Base-by-base conservation (phyloP, 257 asterid genomes). In the Solanum chilense region DNA sequence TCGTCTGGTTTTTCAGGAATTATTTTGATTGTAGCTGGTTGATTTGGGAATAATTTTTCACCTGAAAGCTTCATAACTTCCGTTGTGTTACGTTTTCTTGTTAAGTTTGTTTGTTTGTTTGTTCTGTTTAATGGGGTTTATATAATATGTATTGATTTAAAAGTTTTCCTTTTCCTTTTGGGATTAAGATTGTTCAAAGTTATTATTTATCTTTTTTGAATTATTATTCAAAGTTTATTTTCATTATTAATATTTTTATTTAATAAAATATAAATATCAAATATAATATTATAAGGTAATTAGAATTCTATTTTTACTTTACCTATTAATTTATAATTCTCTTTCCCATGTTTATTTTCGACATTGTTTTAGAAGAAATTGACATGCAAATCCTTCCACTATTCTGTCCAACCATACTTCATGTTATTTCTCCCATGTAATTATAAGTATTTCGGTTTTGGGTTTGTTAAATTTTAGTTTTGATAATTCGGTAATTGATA, bases 371-470 rank as follows among this genome's bases (percentile, higher is more conserved):
- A 85, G 99, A 96, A 83, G 98, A 94, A 86, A 96, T 91, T 3
- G 98, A 92, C 95, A 94, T 91, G 93, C 96, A 95, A 88, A 94
- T 93, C 88, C 96, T 93, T 90, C 98, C 98, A 27, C 93, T 84
- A 88, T 86, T 90, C 91, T 97, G 90, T 97, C 98, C 90, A 97
- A 89, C 99, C 98, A 97, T 66, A 93, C 91, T 86, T 94, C 93
- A 98, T 95, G 94, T 91, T 8, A 91, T 62, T 86, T 73, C 82
- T 44, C 42, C 83, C 42, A 78, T 45, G 66, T 14, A 42, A 45
- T 25, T 41, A 16, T 6, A 78, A 45, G 16, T 78, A 27, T 9
- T 45, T 45, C 52, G 18, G 18, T 45, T 45, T 16, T 6, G 58
- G 3, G 14, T 47, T 14, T 47, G 58, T 47, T 18, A 47, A 14